Conservation (phyloP, 306 rosid genomes). For the Elaeagnus macrophylla region DNA sequence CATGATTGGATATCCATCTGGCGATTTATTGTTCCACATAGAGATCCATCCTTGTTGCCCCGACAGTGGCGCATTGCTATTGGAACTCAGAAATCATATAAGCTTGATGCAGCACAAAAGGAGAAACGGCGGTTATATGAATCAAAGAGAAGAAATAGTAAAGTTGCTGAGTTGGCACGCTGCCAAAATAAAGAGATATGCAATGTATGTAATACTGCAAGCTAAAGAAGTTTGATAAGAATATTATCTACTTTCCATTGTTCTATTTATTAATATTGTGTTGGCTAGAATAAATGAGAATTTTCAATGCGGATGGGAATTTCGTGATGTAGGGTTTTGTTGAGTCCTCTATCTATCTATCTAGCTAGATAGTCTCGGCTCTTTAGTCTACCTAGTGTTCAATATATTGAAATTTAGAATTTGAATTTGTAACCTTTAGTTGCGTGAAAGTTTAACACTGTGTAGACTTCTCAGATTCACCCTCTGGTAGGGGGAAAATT, state of each 20-base stretch:
- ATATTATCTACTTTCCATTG: no score
- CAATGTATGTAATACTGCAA: constrained; percentile 6
- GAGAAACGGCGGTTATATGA: constrained; percentile 73
- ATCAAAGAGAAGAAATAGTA: constrained; percentile 47
- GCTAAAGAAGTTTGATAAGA: constrained; percentile 3
- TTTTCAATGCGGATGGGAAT: no score
- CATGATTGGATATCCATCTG: constrained; percentile 75
- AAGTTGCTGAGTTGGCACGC: constrained; percentile 35
- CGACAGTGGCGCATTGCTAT: constrained; percentile 84
- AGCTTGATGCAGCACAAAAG: constrained; percentile 48
- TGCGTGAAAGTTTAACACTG: not conserved
- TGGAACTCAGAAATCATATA: constrained; percentile 93
- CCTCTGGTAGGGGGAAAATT: not conserved
- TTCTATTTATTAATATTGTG: no score
- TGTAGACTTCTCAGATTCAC: not conserved
- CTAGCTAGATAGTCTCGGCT: no score
- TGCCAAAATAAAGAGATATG: constrained; percentile 58
- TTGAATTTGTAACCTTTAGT: not conserved
- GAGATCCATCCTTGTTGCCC: constrained; percentile 85
- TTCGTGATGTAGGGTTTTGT: no score
- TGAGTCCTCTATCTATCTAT: no score
- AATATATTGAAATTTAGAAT: not conserved
- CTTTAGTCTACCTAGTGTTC: not conserved
- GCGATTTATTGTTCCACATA: constrained; percentile 69
- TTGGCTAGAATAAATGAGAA: no score